phyloP scores from a whole-genome alignment of 2,329 filamentous ascomycete genomes.

The Ophiobolus disseminans region DNA sequence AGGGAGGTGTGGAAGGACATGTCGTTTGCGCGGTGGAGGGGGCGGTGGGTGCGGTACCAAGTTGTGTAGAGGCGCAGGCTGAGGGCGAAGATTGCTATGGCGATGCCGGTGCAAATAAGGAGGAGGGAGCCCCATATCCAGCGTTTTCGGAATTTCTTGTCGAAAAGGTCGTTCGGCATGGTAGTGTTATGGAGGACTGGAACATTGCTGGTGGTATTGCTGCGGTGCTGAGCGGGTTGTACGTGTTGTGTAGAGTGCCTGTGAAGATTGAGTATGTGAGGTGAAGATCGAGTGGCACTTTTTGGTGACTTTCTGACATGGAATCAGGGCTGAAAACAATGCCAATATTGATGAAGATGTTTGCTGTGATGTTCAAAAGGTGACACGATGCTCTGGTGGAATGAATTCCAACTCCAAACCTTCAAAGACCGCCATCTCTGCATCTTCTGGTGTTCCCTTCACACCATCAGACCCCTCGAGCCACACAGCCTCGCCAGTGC shows the following conservation, averaged over 20 bases:
- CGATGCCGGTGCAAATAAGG: conserved; percentile 1
- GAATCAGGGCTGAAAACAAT: background rate
- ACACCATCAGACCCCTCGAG: conserved; percentile 60
- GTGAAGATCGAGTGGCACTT: too few relatives aligned
- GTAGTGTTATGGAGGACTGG: background rate
- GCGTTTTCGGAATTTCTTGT: background rate
- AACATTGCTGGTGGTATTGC: too few relatives aligned
- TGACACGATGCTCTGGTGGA: conserved; percentile 54
- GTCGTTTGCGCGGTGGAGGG: conserved; percentile 1
- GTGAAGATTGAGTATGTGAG: too few relatives aligned
- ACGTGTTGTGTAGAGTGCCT: too few relatives aligned
- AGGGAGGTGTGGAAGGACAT: conserved; percentile 1
- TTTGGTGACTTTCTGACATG: too few relatives aligned
- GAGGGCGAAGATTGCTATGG: conserved; percentile 7
- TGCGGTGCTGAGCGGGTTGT: too few relatives aligned
- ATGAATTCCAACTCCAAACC: conserved; percentile 68
- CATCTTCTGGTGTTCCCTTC: conserved; percentile 67
- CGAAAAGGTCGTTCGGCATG: background rate
- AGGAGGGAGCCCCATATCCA: conserved; percentile 5
- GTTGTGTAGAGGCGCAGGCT: background rate
- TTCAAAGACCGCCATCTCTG: conserved; percentile 80
- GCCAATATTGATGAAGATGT: background rate
- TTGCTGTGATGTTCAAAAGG: conserved; percentile 42
- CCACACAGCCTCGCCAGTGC: conserved; percentile 74
- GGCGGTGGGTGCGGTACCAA: background rate